phyloP scores from a whole-genome alignment of 192 early-diverging fungal genomes.

The Phlyctochytrium arcticum region DNA sequence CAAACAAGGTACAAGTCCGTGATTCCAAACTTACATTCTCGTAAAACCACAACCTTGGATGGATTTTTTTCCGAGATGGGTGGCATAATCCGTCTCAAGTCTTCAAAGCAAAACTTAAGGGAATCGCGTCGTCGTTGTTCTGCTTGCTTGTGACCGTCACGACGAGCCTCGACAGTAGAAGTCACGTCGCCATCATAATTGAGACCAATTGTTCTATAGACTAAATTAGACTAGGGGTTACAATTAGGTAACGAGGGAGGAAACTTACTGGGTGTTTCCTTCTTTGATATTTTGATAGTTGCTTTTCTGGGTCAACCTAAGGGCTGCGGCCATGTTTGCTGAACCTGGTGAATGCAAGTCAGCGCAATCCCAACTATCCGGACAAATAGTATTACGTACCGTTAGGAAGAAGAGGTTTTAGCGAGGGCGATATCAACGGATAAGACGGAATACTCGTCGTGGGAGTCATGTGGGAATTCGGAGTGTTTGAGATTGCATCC shows the following conservation, averaged over 20 bases:
- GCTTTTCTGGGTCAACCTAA: constrained; percentile 56
- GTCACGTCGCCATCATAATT: constrained; percentile 71
- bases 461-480: too few relatives aligned
- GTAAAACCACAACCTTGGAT: constrained; percentile 79
- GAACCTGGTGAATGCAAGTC: constrained; percentile 2
- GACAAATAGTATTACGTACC: constrained; percentile 29
- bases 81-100: constrained; percentile 65
- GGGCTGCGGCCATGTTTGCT: constrained; percentile 35
- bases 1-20: background rate
- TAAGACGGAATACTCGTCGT: too few relatives aligned
- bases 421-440: constrained; percentile 30
- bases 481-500: too few relatives aligned
- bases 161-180: constrained; percentile 72
- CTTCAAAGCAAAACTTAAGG: constrained; percentile 86
- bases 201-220: constrained; percentile 61
- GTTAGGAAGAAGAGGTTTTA: constrained; percentile 36
- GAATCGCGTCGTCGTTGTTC: constrained; percentile 95
- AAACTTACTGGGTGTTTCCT: constrained; percentile 75
- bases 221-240: background rate
- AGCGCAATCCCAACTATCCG: too few relatives aligned
- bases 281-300: constrained; percentile 88
- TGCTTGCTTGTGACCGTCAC: constrained; percentile 90
- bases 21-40: constrained; percentile 42
- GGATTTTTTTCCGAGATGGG: constrained; percentile 75
- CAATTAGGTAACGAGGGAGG: background rate